Conservation (phyloP, 768 basidiomycete species). For the Auriculariales sp. region DNA sequence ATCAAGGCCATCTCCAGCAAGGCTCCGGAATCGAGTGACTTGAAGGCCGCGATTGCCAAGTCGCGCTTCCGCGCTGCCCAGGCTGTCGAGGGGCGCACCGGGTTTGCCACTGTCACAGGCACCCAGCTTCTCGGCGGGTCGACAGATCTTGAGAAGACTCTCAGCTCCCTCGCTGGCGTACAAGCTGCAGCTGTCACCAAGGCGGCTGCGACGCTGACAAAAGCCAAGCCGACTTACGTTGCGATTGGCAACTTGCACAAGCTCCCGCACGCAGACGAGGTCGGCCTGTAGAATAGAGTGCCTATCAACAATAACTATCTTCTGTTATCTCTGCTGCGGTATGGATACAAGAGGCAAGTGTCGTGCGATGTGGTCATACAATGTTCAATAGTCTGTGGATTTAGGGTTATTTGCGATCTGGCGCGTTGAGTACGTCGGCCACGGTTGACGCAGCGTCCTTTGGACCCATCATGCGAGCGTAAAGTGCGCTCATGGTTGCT, state of each 20-base stretch:
- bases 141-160: conserved; percentile 41
- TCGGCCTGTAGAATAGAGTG: conserved; percentile 46
- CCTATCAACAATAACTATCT: too few species aligned
- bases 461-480: neutral
- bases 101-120: conserved; percentile 28
- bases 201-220: conserved; percentile 50
- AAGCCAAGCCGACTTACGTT: conserved; percentile 74
- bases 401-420: too few species aligned
- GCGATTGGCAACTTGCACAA: conserved; percentile 64
- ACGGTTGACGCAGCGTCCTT: neutral
- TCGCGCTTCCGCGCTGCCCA: conserved; percentile 76
- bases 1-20: conserved; percentile 37
- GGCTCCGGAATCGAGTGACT: conserved; percentile 32
- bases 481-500: neutral
- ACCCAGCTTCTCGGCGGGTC: conserved; percentile 47
- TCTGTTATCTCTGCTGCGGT: too few species aligned
- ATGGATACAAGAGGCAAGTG: too few species aligned
- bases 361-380: too few species aligned
- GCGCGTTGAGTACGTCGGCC: neutral
- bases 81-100: conserved; percentile 53
- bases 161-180: conserved; percentile 59
- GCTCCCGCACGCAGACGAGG: conserved; percentile 74
- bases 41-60: conserved; percentile 72
- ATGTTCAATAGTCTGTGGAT: too few species aligned
- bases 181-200: conserved; percentile 52